Conservation (phyloP, 305 asterid genomes). For the Rubia tinctorum region DNA sequence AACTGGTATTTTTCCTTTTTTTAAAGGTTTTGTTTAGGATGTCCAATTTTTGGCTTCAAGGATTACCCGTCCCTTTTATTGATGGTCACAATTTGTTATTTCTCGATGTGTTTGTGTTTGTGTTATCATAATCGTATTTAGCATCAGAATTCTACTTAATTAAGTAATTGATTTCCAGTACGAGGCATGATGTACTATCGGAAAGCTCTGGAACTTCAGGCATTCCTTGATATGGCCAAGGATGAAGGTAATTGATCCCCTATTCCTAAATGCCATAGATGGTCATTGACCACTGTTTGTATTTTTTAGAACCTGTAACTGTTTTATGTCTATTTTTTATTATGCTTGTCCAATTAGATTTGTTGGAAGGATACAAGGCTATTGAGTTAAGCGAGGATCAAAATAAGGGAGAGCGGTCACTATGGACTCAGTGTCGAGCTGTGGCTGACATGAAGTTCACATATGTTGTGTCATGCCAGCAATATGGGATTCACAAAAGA, state of each 20-base stretch:
- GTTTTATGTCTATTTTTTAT: background rate
- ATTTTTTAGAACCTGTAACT: background rate
- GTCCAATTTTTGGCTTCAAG: background rate
- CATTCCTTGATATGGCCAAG: conserved; percentile 98
- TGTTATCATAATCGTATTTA: conserved; percentile 1
- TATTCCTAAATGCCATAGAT: background rate
- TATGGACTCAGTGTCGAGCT: conserved; percentile 97
- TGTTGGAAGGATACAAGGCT: conserved; percentile 97
- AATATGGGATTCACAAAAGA: conserved; percentile 91
- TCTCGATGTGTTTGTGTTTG: background rate
- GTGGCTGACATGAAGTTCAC: conserved; percentile 99
- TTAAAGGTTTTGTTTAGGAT: background rate
- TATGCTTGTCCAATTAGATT: conserved; percentile 41
- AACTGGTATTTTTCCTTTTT: conserved; percentile 53
- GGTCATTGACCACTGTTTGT: background rate
- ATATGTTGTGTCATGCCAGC: conserved; percentile 93
- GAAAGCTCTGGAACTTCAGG: conserved; percentile 96
- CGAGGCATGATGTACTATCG: conserved; percentile 99
- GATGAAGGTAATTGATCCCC: conserved; percentile 68
- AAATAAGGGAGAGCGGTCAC: conserved; percentile 91
- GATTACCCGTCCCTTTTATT: background rate
- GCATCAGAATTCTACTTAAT: background rate
- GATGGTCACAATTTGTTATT: background rate
- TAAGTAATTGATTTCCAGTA: conserved; percentile 40
- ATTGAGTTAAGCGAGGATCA: conserved; percentile 93